Conservation (phyloP, 2,329 filamentous ascomycete species). For the Stemphylium beticola region DNA sequence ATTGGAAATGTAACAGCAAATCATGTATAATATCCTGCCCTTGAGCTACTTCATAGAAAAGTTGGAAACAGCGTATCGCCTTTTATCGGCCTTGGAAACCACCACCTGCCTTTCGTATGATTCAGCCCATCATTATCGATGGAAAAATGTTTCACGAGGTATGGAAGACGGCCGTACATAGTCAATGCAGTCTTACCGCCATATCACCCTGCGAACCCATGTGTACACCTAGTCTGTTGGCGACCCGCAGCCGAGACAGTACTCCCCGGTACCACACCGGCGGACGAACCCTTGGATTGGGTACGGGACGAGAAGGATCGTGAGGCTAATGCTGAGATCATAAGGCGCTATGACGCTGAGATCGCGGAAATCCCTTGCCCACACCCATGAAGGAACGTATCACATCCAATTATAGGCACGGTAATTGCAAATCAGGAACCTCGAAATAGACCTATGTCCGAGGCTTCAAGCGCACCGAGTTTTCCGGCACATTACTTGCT, state of each 20-base stretch:
- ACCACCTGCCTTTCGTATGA: background rate
- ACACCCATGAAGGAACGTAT: too few relatives aligned
- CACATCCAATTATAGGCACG: too few relatives aligned
- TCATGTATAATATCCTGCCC: background rate
- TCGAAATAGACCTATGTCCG: background rate
- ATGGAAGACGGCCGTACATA: background rate
- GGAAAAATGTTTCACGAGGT: background rate
- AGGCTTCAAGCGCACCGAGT: background rate
- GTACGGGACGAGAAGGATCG: background rate
- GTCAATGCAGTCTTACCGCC: background rate
- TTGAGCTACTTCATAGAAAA: background rate
- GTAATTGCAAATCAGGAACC: background rate
- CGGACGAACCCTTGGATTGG: too few relatives aligned
- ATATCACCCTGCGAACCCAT: background rate
- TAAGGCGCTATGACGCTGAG: background rate
- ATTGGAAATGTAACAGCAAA: background rate
- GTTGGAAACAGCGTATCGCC: background rate
- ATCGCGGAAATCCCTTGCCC: background rate
- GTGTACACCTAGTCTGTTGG: background rate
- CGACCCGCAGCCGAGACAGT: too few relatives aligned
- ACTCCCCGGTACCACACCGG: too few relatives aligned
- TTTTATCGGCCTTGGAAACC: too few relatives aligned
- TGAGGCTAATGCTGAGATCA: background rate
- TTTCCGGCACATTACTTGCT: background rate
- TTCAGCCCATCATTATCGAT: background rate